A percentile compares a stretch with the other conserved stretches of the same genome.
phyloP scores from a whole-genome alignment of 2,329 filamentous ascomycete species.

The Epichloe gansuensis region DNA sequence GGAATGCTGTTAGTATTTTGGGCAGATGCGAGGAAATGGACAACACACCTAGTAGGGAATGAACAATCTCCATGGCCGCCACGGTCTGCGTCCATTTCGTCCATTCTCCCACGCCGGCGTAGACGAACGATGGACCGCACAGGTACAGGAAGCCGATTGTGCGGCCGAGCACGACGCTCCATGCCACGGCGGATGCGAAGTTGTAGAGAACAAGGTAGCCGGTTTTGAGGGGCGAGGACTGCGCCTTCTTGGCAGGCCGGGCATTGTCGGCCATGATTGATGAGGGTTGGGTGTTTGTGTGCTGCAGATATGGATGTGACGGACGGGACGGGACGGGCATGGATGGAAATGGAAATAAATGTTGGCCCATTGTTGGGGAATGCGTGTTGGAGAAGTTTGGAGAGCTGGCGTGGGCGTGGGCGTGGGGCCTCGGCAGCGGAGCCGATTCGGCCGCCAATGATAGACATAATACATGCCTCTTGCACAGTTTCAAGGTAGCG shows the following conservation, averaged over 20 bases:
- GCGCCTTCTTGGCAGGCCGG: background rate
- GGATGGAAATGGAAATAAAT: background rate
- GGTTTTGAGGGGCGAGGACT: slow-evolving; percentile 26
- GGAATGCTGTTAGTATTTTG: background rate
- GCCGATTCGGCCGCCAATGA: background rate
- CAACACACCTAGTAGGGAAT: slow-evolving; percentile 58
- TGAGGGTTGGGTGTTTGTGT: background rate
- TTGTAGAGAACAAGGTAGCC: slow-evolving; percentile 82
- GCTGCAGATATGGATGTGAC: background rate
- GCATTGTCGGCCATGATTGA: slow-evolving; percentile 1
- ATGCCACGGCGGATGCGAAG: slow-evolving; percentile 59
- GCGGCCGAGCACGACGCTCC: slow-evolving; percentile 63
- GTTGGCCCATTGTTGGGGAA: background rate
- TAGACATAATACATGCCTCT: too few relatives aligned
- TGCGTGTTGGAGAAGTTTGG: background rate
- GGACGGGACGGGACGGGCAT: background rate
- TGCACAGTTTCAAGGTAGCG: too few relatives aligned
- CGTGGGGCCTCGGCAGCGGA: background rate
- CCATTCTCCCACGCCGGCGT: slow-evolving; percentile 49
- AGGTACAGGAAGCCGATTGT: slow-evolving; percentile 42
- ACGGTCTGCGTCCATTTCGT: slow-evolving; percentile 72
- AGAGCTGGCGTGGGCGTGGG: background rate
- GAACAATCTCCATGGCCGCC: slow-evolving; percentile 70
- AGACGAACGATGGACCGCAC: slow-evolving; percentile 46
- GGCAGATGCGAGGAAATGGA: background rate